phyloP scores from a whole-genome alignment of 306 rosid genomes.

The Cucurbita argyrosperma region DNA sequence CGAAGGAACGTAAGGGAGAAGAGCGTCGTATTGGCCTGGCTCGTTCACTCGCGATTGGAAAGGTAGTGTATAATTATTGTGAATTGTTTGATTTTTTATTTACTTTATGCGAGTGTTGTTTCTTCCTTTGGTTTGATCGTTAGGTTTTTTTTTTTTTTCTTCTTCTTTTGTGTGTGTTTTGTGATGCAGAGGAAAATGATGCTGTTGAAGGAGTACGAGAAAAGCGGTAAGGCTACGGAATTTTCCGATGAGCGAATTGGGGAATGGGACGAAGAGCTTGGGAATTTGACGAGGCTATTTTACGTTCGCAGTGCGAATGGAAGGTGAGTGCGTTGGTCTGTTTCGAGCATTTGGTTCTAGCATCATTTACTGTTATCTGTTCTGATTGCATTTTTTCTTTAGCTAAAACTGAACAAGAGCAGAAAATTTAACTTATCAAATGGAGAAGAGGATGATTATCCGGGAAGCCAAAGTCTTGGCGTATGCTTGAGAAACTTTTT shows the following conservation, averaged over 20 bases:
- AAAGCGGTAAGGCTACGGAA: conserved; percentile 41
- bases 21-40: conserved; percentile 55
- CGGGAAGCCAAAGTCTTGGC: conserved; percentile 33
- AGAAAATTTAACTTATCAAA: conserved; percentile 70
- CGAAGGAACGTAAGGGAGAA: conserved; percentile 85
- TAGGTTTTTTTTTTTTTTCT: background rate
- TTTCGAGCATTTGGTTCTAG: too few relatives aligned
- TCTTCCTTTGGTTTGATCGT: background rate
- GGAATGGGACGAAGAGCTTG: conserved; percentile 48
- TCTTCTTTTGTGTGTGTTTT: background rate
- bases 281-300: conserved; percentile 46
- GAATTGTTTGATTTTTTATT: background rate
- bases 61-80: conserved; percentile 9
- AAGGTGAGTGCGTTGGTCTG: conserved; percentile 12
- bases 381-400: background rate
- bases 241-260: conserved; percentile 75
- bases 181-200: conserved; percentile 59
- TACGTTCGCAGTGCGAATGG: conserved; percentile 66
- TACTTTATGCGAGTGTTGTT: too few relatives aligned
- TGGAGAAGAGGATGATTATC: conserved; percentile 55
- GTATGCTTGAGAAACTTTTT: background rate
- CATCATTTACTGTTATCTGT: background rate
- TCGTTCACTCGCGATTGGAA: conserved; percentile 56
- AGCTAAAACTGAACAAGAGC: conserved; percentile 60
- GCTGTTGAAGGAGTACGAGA: conserved; percentile 61